These are phyloP conservation scores for Amphirosellinia nigrospora DNA, from an alignment of 495 filamentous ascomycete species.

Conservation along the genomic window DNA sequence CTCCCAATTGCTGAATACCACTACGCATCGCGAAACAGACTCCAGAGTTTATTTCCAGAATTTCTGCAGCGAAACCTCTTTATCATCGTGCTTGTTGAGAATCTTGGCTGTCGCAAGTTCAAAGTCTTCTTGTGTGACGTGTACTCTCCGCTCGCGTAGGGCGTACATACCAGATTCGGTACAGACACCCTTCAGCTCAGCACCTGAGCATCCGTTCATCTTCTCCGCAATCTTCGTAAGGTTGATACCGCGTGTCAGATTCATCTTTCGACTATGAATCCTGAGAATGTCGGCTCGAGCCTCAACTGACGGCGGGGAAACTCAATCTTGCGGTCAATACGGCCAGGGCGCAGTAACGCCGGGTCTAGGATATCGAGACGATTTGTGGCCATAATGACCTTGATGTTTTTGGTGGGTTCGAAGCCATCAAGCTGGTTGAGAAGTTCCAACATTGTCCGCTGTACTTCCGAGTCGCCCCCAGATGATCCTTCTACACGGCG, in stretches of 20 bases:
- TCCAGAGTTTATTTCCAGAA: conserved; percentile 77
- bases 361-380: conserved; percentile 96
- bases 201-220: conserved; percentile 98
- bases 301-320: conserved; percentile 96
- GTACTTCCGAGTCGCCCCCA: conserved; percentile 97
- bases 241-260: conserved; percentile 96
- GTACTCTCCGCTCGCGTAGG: conserved; percentile 89
- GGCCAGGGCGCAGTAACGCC: conserved; percentile 88
- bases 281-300: conserved; percentile 96
- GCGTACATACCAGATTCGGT: conserved; percentile 99
- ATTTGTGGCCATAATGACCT: conserved; percentile 99
- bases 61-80: conserved; percentile 84
- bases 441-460: conserved; percentile 98
- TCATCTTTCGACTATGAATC: conserved; percentile 97
- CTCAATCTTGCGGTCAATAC: conserved; percentile 99
- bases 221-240: conserved; percentile 98
- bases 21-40: background rate
- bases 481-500: conserved; percentile 94
- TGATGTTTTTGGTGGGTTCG: conserved; percentile 99
- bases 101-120: conserved; percentile 99
- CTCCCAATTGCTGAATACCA: background rate
- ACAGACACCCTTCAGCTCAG: conserved; percentile 96
- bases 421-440: conserved; percentile 99
- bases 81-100: conserved; percentile 99
- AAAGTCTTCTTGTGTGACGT: conserved; percentile 99